Evolutionary conservation across 176 grass and related monocot species (phyloP).

Genomic region (Eremochloa ophiuroides): DNA sequence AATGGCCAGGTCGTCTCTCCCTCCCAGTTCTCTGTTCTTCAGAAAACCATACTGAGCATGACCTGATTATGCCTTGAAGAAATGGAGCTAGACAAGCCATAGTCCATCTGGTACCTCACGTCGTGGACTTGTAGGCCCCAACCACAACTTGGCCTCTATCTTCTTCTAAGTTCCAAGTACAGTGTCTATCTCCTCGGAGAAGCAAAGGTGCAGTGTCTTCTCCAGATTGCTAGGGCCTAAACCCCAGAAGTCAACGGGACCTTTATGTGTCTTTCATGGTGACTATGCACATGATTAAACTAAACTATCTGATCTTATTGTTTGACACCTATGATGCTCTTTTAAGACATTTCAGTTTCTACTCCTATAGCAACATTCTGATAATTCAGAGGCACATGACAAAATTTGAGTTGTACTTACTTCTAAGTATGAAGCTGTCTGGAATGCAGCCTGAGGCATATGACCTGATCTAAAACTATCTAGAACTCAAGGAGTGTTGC

Average conservation of each 20-base stretch:
- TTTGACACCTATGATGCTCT: neutral
- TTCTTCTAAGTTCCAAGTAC: neutral
- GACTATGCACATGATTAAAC: neutral
- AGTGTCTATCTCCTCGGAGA: constrained; percentile 4
- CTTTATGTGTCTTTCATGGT: neutral
- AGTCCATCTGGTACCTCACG: neutral
- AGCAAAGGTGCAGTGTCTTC: constrained; percentile 16
- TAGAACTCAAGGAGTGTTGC: neutral
- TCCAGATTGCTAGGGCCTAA: neutral
- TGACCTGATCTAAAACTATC: neutral
- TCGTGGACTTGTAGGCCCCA: neutral
- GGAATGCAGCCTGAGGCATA: neutral
- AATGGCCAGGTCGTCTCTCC: neutral
- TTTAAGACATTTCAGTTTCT: neutral
- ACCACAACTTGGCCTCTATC: neutral
- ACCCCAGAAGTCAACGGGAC: neutral
- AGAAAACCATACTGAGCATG: neutral
- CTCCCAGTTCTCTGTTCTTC: neutral
- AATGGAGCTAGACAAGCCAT: neutral
- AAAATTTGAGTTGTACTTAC: neutral
- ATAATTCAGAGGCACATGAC: neutral
- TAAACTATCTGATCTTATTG: neutral
- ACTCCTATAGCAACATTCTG: neutral
- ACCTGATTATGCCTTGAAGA: neutral
- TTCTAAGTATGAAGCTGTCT: neutral